Conservation (phyloP, 2,329 filamentous ascomycete species). For the Stagonosporopsis vannaccii region DNA sequence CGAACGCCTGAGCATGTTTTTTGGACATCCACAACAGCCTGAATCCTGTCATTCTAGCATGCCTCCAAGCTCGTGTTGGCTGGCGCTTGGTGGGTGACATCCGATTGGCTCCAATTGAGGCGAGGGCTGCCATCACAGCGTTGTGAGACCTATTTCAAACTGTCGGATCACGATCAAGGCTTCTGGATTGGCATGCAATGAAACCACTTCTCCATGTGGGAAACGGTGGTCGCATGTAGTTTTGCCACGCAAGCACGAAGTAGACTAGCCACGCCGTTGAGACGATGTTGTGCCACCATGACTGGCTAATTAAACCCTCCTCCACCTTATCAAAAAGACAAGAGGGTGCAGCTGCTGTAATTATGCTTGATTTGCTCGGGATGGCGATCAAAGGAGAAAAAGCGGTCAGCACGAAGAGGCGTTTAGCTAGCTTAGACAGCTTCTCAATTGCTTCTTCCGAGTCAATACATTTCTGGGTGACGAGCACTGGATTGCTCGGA, state of each 20-base stretch:
- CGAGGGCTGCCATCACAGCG: neutral
- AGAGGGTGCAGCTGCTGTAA: neutral
- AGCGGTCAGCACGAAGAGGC: neutral
- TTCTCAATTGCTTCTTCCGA: neutral
- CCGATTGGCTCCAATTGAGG: neutral
- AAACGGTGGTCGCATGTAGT: neutral
- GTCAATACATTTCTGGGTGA: neutral
- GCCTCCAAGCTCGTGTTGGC: neutral
- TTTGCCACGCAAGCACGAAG: neutral
- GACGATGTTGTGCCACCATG: neutral
- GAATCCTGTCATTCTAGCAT: neutral
- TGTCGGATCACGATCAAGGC: neutral
- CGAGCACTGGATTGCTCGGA: neutral
- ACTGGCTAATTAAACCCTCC: neutral
- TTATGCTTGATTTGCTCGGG: neutral
- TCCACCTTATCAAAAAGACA: neutral
- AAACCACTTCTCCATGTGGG: neutral
- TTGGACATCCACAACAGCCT: neutral
- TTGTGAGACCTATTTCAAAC: neutral
- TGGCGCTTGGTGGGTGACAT: neutral
- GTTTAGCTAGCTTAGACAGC: neutral
- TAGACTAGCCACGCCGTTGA: neutral
- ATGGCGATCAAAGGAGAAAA: neutral
- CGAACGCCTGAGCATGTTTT: neutral
- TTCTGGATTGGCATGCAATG: neutral